These are phyloP conservation scores for Apocynum venetum DNA, from an alignment of 257 asterid genomes.

Conservation along the genomic window DNA sequence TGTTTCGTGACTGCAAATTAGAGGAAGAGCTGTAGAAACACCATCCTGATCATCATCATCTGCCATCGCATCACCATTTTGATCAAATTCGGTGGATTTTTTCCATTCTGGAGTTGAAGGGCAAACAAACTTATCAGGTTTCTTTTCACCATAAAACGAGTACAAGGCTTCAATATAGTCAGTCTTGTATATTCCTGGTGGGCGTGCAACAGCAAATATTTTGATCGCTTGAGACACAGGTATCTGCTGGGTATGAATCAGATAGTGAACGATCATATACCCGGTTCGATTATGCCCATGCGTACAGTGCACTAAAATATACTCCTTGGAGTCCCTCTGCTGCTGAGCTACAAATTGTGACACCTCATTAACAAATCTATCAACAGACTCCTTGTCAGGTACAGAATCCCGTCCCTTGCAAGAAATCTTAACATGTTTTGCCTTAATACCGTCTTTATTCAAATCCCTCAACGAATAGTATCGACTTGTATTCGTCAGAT, in stretches of 20 bases:
- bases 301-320: conserved; percentile 91
- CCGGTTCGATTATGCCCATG: conserved; percentile 99
- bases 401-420: conserved; percentile 99
- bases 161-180: conserved; percentile 87
- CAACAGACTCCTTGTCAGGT: conserved; percentile 87
- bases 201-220: conserved; percentile 81
- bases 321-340: conserved; percentile 65
- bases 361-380: conserved; percentile 85
- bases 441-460: conserved; percentile 69
- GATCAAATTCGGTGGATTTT: conserved; percentile 48
- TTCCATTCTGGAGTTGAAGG: conserved; percentile 97
- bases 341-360: conserved; percentile 61
- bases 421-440: conserved; percentile 82
- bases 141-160: conserved; percentile 85
- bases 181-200: conserved; percentile 94
- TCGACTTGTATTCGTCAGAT: conserved; percentile 87
- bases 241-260: conserved; percentile 68
- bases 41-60: conserved; percentile 86
- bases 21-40: conserved; percentile 47
- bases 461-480: conserved; percentile 67
- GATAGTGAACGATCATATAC: conserved; percentile 88
- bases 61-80: conserved; percentile 93
- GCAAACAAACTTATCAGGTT: conserved; percentile 69
- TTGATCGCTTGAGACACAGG: conserved; percentile 91
- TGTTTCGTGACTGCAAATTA: conserved; percentile 52